Percentiles rank a stretch among this genome's conserved stretches.
phyloP scores from a whole-genome alignment of 805 yeast species.

The Diddensiella transvaalensis region DNA sequence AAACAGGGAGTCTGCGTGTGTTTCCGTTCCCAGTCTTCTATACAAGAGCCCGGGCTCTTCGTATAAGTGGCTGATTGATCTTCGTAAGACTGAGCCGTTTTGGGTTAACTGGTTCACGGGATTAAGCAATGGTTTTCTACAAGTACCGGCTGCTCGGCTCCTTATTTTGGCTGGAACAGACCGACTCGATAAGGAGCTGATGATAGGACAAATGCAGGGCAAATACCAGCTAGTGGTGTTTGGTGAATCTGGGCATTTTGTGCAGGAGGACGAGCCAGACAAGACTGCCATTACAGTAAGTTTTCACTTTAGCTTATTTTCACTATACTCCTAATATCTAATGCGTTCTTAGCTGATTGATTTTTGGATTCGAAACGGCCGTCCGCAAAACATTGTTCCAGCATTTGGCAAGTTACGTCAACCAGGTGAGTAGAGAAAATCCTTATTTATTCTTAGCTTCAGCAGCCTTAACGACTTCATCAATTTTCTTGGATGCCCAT shows the following conservation, averaged over 20 bases:
- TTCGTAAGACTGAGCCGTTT: constrained; percentile 54
- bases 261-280: constrained; percentile 87
- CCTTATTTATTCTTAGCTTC: constrained; percentile 14
- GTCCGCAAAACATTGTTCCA: constrained; percentile 29
- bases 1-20: constrained; percentile 56
- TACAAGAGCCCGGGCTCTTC: constrained; percentile 26
- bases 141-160: constrained; percentile 57
- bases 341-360: constrained; percentile 22
- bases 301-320: neutral
- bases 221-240: constrained; percentile 81
- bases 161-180: constrained; percentile 87
- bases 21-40: constrained; percentile 76
- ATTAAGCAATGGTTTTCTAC: constrained; percentile 53
- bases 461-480: constrained; percentile 51
- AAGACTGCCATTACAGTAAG: constrained; percentile 53
- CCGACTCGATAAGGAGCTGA: constrained; percentile 74
- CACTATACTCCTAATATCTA: neutral
- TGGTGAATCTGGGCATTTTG: constrained; percentile 80
- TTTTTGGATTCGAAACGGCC: constrained; percentile 35
- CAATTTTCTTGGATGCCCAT: constrained; percentile 88
- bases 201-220: constrained; percentile 98
- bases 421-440: neutral
- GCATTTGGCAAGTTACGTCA: constrained; percentile 33
- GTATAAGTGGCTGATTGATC: constrained; percentile 59
- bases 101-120: constrained; percentile 83